Percentiles rank a stretch among this genome's conserved stretches.
Evolutionary conservation across 1,139 yeast genomes (phyloP).

Genomic region (Sugiyamaella castrensis): DNA sequence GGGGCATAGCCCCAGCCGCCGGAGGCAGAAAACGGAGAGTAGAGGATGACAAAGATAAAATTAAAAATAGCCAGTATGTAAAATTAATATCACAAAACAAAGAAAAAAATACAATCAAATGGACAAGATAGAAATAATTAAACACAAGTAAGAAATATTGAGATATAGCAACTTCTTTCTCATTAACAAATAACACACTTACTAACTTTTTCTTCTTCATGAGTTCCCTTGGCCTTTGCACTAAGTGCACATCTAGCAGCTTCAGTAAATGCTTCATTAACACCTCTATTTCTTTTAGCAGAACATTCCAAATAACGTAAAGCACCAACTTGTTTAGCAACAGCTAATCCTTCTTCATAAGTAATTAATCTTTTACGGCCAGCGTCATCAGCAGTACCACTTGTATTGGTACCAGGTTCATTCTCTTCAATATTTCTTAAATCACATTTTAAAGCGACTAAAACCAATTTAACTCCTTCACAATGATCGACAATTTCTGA

Average conservation of each 20-base stretch:
- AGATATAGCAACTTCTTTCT: no score
- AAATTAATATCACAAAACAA: no score
- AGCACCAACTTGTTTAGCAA: constrained; percentile 72
- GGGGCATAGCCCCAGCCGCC: background rate
- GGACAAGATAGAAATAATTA: no score
- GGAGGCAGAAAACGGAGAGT: background rate
- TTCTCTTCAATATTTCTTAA: constrained; percentile 56
- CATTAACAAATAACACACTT: constrained; percentile 17
- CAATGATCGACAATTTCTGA: constrained; percentile 96
- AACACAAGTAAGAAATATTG: no score
- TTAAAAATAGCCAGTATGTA: background rate
- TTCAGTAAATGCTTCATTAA: constrained; percentile 94
- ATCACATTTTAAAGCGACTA: constrained; percentile 94
- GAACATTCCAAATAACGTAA: constrained; percentile 81
- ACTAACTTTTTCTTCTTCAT: constrained; percentile 29
- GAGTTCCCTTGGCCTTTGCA: constrained; percentile 80
- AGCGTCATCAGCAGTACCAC: constrained; percentile 27
- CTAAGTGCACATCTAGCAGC: constrained; percentile 95
- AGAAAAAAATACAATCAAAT: no score
- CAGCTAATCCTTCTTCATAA: constrained; percentile 72
- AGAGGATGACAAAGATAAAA: background rate
- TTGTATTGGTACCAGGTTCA: constrained; percentile 29
- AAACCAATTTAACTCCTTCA: constrained; percentile 89
- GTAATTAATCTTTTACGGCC: constrained; percentile 54
- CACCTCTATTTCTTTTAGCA: constrained; percentile 92